These are phyloP conservation scores for Gracilaria gracilis DNA, from an alignment of 23 red algal genomes.

Conservation along the genomic window DNA sequence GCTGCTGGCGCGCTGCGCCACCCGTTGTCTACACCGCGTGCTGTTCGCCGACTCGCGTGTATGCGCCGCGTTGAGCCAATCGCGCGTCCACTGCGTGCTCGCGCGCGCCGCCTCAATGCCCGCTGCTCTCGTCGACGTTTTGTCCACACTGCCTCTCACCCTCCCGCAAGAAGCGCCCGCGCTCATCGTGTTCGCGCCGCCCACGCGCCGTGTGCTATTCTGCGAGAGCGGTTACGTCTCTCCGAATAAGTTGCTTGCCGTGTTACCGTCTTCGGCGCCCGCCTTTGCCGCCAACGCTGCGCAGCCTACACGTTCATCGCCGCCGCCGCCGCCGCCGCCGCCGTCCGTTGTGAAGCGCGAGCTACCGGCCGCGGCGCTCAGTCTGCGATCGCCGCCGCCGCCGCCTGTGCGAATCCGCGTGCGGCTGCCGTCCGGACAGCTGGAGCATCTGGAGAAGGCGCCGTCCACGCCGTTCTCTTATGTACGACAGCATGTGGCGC, in stretches of 20 bases:
- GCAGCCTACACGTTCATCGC: not conserved
- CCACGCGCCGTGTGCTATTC: not conserved
- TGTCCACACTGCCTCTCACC: not conserved
- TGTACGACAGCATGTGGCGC: not conserved
- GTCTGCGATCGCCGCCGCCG: not conserved
- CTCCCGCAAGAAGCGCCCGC: not conserved
- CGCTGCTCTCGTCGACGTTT: not conserved
- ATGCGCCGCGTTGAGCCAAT: not conserved
- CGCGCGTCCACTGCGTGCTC: slow-evolving; percentile 17
- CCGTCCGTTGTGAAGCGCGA: not conserved
- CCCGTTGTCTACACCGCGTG: not conserved
- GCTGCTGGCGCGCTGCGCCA: slow-evolving; percentile 15
- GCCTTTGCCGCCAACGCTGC: not conserved
- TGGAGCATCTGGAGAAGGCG: not conserved
- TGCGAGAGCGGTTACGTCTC: not conserved
- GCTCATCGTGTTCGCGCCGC: not conserved
- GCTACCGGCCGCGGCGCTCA: not conserved
- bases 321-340: not conserved
- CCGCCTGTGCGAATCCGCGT: not conserved
- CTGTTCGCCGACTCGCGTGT: slow-evolving; percentile 9
- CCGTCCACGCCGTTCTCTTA: not conserved
- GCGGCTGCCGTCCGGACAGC: slow-evolving; percentile 9
- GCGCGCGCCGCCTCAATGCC: not conserved
- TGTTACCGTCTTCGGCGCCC: not conserved
- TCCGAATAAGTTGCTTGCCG: not conserved